phyloP scores from a whole-genome alignment of 495 filamentous ascomycete genomes.

The Rhypophila decipiens region DNA sequence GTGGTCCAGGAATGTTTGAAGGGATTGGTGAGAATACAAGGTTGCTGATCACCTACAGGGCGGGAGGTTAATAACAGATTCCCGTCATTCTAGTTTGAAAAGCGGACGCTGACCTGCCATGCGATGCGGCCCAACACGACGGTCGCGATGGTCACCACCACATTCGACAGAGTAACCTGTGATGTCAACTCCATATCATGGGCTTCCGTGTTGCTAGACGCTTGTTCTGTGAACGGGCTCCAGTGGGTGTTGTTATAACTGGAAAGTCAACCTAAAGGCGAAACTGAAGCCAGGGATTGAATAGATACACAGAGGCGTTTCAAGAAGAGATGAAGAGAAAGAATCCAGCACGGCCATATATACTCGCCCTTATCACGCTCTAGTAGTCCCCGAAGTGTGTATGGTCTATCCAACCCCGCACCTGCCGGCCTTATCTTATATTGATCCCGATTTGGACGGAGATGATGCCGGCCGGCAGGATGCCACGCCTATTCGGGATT shows the following conservation, averaged over 20 bases:
- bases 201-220: not conserved
- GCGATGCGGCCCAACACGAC: not conserved
- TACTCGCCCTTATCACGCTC: not conserved
- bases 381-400: not conserved
- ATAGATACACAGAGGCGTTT: not conserved
- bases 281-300: not conserved
- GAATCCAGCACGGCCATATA: no score
- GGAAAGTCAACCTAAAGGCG: not conserved
- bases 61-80: no score
- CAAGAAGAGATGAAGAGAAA: no score
- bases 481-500: not conserved
- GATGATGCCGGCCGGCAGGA: not conserved
- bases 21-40: conserved; percentile 3
- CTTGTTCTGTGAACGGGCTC: not conserved
- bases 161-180: not conserved
- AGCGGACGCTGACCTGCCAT: no score
- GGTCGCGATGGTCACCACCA: not conserved
- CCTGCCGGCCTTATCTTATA: not conserved
- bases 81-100: no score
- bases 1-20: conserved; percentile 27
- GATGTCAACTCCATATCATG: not conserved
- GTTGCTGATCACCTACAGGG: conserved; percentile 1
- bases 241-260: not conserved
- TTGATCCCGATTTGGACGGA: not conserved
- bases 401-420: not conserved